Evolutionary conservation across 1,139 yeast species (phyloP).

Genomic region (Wickerhamomyces sp.): DNA sequence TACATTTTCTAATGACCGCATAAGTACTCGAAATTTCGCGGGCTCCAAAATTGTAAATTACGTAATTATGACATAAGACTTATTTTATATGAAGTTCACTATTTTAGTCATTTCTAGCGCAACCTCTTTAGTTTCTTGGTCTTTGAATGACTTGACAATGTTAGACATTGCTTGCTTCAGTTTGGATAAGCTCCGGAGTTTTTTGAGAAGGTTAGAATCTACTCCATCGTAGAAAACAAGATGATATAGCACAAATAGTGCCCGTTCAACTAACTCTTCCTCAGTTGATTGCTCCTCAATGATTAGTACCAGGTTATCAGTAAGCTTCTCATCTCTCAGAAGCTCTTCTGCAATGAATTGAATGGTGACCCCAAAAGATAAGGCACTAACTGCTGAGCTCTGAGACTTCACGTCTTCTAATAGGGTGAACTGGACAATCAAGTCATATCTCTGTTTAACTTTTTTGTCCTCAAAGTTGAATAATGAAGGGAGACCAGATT

Average conservation of each 20-base stretch:
- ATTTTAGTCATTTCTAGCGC: conserved; percentile 9
- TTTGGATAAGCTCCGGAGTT: neutral
- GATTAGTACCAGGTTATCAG: conserved; percentile 5
- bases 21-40: neutral
- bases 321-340: conserved; percentile 4
- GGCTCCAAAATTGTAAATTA: neutral
- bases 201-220: neutral
- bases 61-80: neutral
- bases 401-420: conserved; percentile 21
- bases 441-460: conserved; percentile 15
- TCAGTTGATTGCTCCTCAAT: conserved; percentile 12
- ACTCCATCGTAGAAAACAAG: conserved; percentile 12
- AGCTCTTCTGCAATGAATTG: conserved; percentile 17
- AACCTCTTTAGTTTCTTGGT: conserved; percentile 11
- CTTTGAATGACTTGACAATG: conserved; percentile 3
- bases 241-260: conserved; percentile 30
- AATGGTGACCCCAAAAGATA: conserved; percentile 16
- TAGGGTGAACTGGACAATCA: conserved; percentile 14
- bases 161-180: conserved; percentile 4
- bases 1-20: neutral
- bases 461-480: conserved; percentile 16
- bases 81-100: neutral
- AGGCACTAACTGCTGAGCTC: conserved; percentile 19
- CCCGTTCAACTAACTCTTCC: conserved; percentile 32
- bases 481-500: conserved; percentile 12